phyloP scores from a whole-genome alignment of 2,329 filamentous ascomycete genomes.

The Metarhizium anisopliae region DNA sequence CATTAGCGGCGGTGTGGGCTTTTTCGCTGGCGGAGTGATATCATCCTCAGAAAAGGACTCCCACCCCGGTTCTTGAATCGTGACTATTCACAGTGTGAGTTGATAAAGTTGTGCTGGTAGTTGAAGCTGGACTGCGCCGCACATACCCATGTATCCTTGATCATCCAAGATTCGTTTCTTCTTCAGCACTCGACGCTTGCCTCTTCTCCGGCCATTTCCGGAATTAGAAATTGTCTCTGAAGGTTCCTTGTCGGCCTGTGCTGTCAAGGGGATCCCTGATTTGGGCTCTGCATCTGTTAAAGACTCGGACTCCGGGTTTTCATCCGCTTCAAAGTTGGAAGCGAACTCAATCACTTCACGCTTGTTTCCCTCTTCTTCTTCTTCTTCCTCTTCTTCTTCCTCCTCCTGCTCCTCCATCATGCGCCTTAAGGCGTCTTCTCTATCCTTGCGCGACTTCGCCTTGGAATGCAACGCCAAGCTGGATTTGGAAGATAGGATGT shows the following conservation, averaged over 20 bases:
- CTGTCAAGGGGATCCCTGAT: constrained; percentile 19
- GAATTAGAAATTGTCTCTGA: constrained; percentile 44
- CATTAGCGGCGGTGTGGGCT: constrained; percentile 37
- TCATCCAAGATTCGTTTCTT: constrained; percentile 83
- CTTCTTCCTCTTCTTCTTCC: constrained; percentile 46
- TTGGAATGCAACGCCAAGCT: constrained; percentile 15
- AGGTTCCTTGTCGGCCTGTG: constrained; percentile 33
- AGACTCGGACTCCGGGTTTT: constrained; percentile 26
- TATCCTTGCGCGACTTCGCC: constrained; percentile 23
- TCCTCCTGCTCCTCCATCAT: constrained; percentile 42
- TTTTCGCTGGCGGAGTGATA: constrained; percentile 43
- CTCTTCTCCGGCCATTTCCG: constrained; percentile 58
- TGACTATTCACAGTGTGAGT: constrained; percentile 48
- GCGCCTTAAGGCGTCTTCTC: constrained; percentile 28
- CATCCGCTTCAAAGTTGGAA: constrained; percentile 31
- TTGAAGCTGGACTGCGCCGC: background rate
- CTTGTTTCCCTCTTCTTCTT: constrained; percentile 4
- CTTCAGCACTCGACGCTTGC: constrained; percentile 72
- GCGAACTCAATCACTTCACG: constrained; percentile 25
- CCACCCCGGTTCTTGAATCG: constrained; percentile 76
- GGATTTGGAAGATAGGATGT: constrained; percentile 20
- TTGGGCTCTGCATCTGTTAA: constrained; percentile 25
- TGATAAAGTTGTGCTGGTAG: background rate
- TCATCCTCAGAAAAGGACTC: constrained; percentile 93
- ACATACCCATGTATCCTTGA: constrained; percentile 78